Evolutionary conservation across 352 stramenopile species (phyloP).

Genomic region (Globisporangium yorkense): DNA sequence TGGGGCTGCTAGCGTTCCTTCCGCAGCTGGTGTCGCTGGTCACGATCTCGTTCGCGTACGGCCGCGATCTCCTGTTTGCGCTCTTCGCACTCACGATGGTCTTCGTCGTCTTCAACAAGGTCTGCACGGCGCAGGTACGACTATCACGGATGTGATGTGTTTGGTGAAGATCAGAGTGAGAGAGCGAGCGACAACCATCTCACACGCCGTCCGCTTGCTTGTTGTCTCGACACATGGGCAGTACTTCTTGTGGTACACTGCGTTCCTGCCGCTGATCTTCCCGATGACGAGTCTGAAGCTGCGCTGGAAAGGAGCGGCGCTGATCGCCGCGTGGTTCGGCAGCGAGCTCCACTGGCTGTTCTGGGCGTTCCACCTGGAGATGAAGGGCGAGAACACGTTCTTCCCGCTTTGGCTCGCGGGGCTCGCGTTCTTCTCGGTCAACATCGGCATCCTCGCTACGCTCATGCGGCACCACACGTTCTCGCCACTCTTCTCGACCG

Average conservation of each 20-base stretch:
- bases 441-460: constrained; percentile 71
- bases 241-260: constrained; percentile 99
- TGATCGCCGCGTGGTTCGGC: constrained; percentile 71
- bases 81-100: constrained; percentile 97
- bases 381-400: constrained; percentile 88
- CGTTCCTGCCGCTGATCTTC: constrained; percentile 86
- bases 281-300: constrained; percentile 56
- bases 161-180: not conserved
- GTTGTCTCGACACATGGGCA: constrained; percentile 30
- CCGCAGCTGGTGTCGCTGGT: constrained; percentile 76
- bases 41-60: constrained; percentile 65
- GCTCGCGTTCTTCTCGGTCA: constrained; percentile 87
- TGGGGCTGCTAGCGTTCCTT: constrained; percentile 80
- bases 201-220: not conserved
- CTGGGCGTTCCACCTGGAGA: constrained; percentile 88
- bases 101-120: constrained; percentile 99
- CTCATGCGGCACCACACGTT: constrained; percentile 65
- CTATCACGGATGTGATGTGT: not conserved
- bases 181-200: not conserved
- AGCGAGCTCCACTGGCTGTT: constrained; percentile 88
- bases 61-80: constrained; percentile 89
- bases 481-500: constrained; percentile 50
- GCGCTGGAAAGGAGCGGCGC: constrained; percentile 52
- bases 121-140: constrained; percentile 80
- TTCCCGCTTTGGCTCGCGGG: constrained; percentile 83